Evolutionary conservation across 2,329 filamentous ascomycete species (phyloP), one percentile per base, ranked within the genome.

Genomic region (Ascochyta clinopodiicola): DNA sequence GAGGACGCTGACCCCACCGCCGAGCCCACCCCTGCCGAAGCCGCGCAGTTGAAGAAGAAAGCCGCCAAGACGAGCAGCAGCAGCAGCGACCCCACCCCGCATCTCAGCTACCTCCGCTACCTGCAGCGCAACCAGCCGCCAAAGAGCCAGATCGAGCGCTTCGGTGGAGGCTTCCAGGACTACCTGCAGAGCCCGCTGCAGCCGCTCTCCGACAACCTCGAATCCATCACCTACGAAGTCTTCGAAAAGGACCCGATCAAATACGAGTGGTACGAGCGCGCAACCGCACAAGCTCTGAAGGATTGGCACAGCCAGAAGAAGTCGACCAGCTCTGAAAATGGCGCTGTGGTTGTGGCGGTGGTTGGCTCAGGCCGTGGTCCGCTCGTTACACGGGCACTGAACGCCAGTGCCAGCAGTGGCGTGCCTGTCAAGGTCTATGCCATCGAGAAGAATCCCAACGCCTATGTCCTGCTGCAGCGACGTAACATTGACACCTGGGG

Each of bases 201-300:
- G 74, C 95, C 95, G 0, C 82, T 99, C 13, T 94, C 94, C 0
- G 95, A 99, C 75, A 99, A 99, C 66, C 83, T 99, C 13, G 96
- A 99, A 74, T 96, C 92, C 42, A 90, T 96, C 37, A 99, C 95
- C 0, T 99, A 99, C 75, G 95, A 99, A 73, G 94, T 98, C 2
- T 99, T 99, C 69, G 95, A 99, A 75, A 96, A 96, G 64, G 96
- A 99, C 62, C 95, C 95, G 0, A 90, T 99, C 77, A 99, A 99
- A 77, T 99, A 99, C 73, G 88, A 92, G 61, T 96, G 94, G 82
- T 99, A 99, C 72, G 92, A 98, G 74, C 82, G 84, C 40, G 95
- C 95, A 13, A 89, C 96, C 52, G 85, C 86, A 4, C 86, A 90
- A 61, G 94, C 95, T 0, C 81, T 99, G 59, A 82, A 79, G 12